A percentile compares a stretch with the other conserved stretches of the same genome.
phyloP scores from a whole-genome alignment of 768 basidiomycete genomes.

The Boletales sp. region DNA sequence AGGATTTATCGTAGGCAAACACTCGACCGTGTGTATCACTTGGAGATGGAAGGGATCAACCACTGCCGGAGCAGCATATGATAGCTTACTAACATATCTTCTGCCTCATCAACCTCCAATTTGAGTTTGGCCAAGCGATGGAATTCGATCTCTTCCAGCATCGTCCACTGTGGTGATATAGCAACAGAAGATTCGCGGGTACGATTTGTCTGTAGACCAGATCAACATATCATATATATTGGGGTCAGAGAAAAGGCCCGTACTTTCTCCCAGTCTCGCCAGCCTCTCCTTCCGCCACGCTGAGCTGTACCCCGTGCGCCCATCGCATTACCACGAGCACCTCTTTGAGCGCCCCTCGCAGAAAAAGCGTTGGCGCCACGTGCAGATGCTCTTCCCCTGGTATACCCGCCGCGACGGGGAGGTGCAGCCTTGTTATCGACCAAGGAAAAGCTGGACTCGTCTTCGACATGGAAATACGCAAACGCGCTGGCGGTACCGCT shows the following conservation, averaged over 20 bases:
- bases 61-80: neutral
- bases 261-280: conserved; percentile 96
- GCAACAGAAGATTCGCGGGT: conserved; percentile 90
- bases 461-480: conserved; percentile 96
- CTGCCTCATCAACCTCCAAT: conserved; percentile 90
- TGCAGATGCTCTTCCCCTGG: conserved; percentile 43
- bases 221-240: neutral
- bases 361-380: conserved; percentile 35
- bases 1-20: conserved; percentile 89
- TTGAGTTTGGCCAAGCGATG: conserved; percentile 86
- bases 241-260: conserved; percentile 8
- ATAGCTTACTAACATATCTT: conserved; percentile 68
- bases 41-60: conserved; percentile 7
- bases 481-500: conserved; percentile 89
- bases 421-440: conserved; percentile 84
- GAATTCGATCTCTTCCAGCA: conserved; percentile 97
- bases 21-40: conserved; percentile 88
- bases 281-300: conserved; percentile 56
- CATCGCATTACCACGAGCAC: conserved; percentile 41
- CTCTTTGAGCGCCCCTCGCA: conserved; percentile 43
- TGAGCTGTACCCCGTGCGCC: conserved; percentile 43
- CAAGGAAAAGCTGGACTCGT: conserved; percentile 94
- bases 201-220: conserved; percentile 58
- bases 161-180: conserved; percentile 89
- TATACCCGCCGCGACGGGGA: conserved; percentile 68